Percentiles rank a stretch among this genome's conserved stretches.
phyloP scores from a whole-genome alignment of 2,329 filamentous ascomycete species.

The Aureobasidium namibiae region DNA sequence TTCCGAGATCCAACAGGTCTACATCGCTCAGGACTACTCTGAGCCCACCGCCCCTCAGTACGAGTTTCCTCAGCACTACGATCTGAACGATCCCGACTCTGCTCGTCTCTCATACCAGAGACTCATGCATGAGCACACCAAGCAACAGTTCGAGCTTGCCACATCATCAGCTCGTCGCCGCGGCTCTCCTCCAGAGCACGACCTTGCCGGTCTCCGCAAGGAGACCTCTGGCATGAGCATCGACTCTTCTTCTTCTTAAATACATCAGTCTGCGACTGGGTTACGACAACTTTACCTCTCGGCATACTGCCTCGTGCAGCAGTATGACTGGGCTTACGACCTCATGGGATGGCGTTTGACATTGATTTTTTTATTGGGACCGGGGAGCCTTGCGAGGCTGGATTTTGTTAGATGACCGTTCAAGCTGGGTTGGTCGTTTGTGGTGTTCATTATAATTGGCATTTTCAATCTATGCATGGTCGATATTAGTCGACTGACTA shows the following conservation, averaged over 20 bases:
- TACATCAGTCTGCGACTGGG: not conserved
- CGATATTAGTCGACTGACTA: slow-evolving; percentile 1
- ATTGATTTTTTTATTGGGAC: not conserved
- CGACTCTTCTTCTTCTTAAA: slow-evolving; percentile 19
- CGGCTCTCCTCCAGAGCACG: slow-evolving; percentile 20
- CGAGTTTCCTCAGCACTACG: slow-evolving; percentile 37
- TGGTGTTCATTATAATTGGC: not conserved
- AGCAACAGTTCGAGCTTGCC: slow-evolving; percentile 38
- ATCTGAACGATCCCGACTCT: slow-evolving; percentile 31
- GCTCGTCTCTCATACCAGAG: slow-evolving; percentile 39
- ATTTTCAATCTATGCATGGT: not conserved
- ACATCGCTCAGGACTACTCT: slow-evolving; percentile 32
- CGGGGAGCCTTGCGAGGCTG: not conserved
- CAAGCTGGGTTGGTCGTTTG: not conserved
- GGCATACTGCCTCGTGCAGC: not conserved
- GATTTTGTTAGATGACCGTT: not conserved
- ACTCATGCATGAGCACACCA: slow-evolving; percentile 44
- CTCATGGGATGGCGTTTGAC: slow-evolving; percentile 4
- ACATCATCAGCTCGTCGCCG: slow-evolving; percentile 38
- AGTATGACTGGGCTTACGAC: not conserved
- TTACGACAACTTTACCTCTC: not conserved
- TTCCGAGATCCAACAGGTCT: slow-evolving; percentile 24
- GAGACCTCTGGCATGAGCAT: slow-evolving; percentile 22
- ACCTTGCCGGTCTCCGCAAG: slow-evolving; percentile 17
- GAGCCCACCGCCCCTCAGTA: slow-evolving; percentile 35